A percentile compares a stretch with the other conserved stretches of the same genome.
Conservation (phyloP, 305 asterid genomes). For the Fraxinus sp. region DNA sequence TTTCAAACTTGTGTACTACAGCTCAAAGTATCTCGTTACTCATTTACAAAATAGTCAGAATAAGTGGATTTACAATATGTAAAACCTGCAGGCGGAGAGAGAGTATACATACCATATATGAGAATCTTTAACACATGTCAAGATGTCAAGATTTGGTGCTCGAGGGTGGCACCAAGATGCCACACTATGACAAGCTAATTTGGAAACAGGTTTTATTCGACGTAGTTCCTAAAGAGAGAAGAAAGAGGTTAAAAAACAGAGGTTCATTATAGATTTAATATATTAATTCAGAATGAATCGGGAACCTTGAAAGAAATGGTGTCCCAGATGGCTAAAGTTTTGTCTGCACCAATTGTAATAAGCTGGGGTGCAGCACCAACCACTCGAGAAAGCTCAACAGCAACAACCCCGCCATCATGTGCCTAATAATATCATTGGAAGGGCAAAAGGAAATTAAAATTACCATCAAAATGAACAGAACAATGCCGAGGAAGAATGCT, state of each 20-base stretch:
- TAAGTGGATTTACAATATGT: conserved; percentile 4
- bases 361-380: conserved; percentile 87
- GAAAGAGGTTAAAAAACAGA: conserved; percentile 8
- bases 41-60: conserved; percentile 13
- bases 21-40: conserved; percentile 13
- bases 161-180: conserved; percentile 99
- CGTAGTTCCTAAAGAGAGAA: conserved; percentile 55
- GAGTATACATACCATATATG: conserved; percentile 73
- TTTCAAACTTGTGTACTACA: neutral
- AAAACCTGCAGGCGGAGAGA: conserved; percentile 10
- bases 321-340: conserved; percentile 62
- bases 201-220: conserved; percentile 93
- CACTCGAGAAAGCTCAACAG: conserved; percentile 88
- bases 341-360: conserved; percentile 71
- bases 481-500: neutral
- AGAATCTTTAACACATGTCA: conserved; percentile 98
- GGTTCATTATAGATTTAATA: neutral
- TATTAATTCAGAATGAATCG: neutral
- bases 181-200: conserved; percentile 96
- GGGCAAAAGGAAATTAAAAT: neutral
- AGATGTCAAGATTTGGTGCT: conserved; percentile 97
- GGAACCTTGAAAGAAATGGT: conserved; percentile 53
- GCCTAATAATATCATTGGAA: conserved; percentile 47
- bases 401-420: conserved; percentile 95
- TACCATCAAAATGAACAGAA: neutral